phyloP scores from a whole-genome alignment of 2,329 filamentous ascomycete species.

The Colletotrichum lentis region DNA sequence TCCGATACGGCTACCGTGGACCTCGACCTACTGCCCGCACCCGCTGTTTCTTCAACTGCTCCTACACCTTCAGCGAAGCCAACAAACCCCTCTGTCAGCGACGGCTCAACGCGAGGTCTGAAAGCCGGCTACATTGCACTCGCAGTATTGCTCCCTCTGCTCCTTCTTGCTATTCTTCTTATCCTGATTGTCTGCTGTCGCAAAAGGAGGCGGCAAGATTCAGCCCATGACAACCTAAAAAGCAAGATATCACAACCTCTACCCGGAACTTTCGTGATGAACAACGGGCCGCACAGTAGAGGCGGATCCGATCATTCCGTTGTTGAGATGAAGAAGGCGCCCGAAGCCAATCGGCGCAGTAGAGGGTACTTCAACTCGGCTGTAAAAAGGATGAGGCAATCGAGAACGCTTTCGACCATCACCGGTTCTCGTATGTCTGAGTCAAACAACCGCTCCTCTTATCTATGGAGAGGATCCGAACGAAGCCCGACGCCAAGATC shows the following conservation, averaged over 20 bases:
- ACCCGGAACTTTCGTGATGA: conserved; percentile 44
- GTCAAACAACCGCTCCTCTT: conserved; percentile 28
- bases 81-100: conserved; percentile 39
- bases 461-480: conserved; percentile 31
- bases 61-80: conserved; percentile 42
- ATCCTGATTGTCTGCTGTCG: conserved; percentile 44
- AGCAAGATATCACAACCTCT: conserved; percentile 46
- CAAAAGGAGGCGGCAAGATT: conserved; percentile 40
- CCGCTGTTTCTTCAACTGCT: conserved; percentile 40
- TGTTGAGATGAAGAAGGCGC: conserved; percentile 37
- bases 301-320: conserved; percentile 34
- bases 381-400: conserved; percentile 30
- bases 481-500: conserved; percentile 18
- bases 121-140: conserved; percentile 34
- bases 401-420: conserved; percentile 36
- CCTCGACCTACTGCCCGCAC: conserved; percentile 47
- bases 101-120: conserved; percentile 10
- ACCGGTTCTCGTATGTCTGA: conserved; percentile 33
- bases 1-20: conserved; percentile 51
- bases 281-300: conserved; percentile 37
- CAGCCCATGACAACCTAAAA: conserved; percentile 35
- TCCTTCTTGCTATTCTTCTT: conserved; percentile 22
- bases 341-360: conserved; percentile 36
- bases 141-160: conserved; percentile 35
- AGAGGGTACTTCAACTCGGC: conserved; percentile 36